A percentile compares a stretch with the other conserved stretches of the same genome.
These are phyloP conservation scores for Oryza glumipatula DNA, from an alignment of 176 grass and related monocot genomes.

Conservation along the genomic window DNA sequence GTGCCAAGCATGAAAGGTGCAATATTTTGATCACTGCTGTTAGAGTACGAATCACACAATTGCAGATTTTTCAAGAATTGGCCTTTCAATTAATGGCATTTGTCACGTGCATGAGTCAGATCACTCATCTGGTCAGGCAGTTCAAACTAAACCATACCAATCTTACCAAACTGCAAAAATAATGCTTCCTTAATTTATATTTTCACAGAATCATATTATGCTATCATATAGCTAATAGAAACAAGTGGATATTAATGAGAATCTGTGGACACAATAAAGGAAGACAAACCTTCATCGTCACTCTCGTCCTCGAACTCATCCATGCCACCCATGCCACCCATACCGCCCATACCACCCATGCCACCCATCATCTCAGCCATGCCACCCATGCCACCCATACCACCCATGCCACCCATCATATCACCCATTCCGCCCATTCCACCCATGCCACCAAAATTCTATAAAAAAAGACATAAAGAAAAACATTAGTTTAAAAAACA, in stretches of 20 bases:
- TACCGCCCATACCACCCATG: constrained; percentile 24
- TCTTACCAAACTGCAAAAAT: neutral
- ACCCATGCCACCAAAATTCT: constrained; percentile 81
- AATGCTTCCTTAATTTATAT: neutral
- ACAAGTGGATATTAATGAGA: neutral
- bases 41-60: neutral
- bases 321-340: constrained; percentile 55
- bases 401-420: constrained; percentile 37
- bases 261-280: neutral
- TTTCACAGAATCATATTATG: neutral
- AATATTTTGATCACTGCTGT: neutral
- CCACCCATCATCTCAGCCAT: constrained; percentile 9
- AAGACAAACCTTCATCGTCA: constrained; percentile 78
- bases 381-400: constrained; percentile 32
- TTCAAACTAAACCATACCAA: constrained; percentile 6
- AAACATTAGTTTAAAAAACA: constrained; percentile 25
- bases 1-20: neutral
- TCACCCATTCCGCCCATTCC: constrained; percentile 43
- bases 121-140: neutral
- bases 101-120: neutral
- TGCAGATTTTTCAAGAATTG: neutral
- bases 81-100: neutral
- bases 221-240: neutral
- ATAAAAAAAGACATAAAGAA: constrained; percentile 43
- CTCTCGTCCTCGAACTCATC: constrained; percentile 77